A percentile compares a stretch with the other conserved stretches of the same genome.
Evolutionary conservation across 257 asterid species (phyloP).

Genomic region (Scutellaria barbata): DNA sequence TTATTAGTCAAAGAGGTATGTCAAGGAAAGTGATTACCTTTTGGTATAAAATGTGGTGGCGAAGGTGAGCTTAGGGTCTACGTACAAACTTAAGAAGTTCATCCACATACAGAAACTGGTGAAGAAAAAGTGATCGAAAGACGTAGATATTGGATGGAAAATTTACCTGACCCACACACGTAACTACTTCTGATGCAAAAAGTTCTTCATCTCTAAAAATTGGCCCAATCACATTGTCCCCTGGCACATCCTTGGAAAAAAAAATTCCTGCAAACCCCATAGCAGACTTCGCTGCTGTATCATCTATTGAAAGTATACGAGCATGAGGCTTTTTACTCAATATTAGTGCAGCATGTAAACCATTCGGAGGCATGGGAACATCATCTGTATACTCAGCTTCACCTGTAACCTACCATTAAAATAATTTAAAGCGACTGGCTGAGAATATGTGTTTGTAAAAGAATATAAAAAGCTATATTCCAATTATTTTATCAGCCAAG

Average conservation of each 20-base stretch:
- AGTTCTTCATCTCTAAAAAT: constrained; percentile 77
- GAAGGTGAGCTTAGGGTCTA: not conserved
- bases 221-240: constrained; percentile 69
- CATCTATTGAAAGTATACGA: constrained; percentile 71
- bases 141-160: constrained; percentile 19
- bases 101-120: not conserved
- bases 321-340: constrained; percentile 95
- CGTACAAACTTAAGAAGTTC: not conserved
- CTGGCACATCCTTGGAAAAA: constrained; percentile 78
- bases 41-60: not conserved
- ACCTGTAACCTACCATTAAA: constrained; percentile 77
- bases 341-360: constrained; percentile 79
- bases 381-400: constrained; percentile 99
- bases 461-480: not conserved
- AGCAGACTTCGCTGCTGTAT: constrained; percentile 70
- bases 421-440: constrained; percentile 25
- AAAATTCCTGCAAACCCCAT: constrained; percentile 84
- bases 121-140: constrained; percentile 2
- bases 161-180: constrained; percentile 94
- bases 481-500: not conserved
- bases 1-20: not conserved
- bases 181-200: constrained; percentile 76
- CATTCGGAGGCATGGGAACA: constrained; percentile 82
- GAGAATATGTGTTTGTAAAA: not conserved
- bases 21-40: not conserved